Percentiles rank a stretch among this genome's conserved stretches.
These are phyloP conservation scores for Didymella pinodella DNA, from an alignment of 2,329 filamentous ascomycete genomes.

Conservation along the genomic window DNA sequence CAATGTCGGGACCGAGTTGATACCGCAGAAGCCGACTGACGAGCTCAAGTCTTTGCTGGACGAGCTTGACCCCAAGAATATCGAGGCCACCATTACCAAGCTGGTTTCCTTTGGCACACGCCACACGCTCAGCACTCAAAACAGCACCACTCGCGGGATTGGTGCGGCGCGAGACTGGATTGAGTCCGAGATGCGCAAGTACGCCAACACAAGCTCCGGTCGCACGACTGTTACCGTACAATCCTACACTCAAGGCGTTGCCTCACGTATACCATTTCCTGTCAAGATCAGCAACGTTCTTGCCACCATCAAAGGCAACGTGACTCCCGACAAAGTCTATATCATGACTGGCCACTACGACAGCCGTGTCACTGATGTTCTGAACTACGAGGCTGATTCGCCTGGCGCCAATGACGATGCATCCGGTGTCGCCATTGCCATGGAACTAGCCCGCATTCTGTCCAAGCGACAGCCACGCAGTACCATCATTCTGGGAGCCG, in stretches of 20 bases:
- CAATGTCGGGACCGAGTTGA: constrained; percentile 47
- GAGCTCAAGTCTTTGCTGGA: constrained; percentile 52
- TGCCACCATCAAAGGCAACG: constrained; percentile 58
- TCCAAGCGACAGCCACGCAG: constrained; percentile 58
- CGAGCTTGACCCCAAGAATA: constrained; percentile 54
- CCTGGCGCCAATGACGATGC: constrained; percentile 68
- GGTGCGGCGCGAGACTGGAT: constrained; percentile 67
- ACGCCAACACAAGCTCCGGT: constrained; percentile 59
- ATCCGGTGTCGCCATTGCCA: constrained; percentile 62
- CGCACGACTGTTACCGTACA: constrained; percentile 60
- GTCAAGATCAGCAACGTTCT: constrained; percentile 62
- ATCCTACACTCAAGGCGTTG: constrained; percentile 61
- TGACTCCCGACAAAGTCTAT: constrained; percentile 59
- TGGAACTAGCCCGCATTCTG: constrained; percentile 64
- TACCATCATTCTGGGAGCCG: constrained; percentile 65
- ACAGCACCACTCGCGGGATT: constrained; percentile 61
- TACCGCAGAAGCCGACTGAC: constrained; percentile 53
- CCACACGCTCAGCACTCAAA: constrained; percentile 64
- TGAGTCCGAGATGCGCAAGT: constrained; percentile 58
- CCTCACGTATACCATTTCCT: constrained; percentile 59
- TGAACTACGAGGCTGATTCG: constrained; percentile 61
- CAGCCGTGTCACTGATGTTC: constrained; percentile 59
- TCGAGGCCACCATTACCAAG: constrained; percentile 61
- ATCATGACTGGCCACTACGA: constrained; percentile 58
- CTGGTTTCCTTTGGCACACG: constrained; percentile 65